These are phyloP conservation scores for Hortaea sp. DNA, from an alignment of 2,329 filamentous ascomycete species.

Conservation along the genomic window DNA sequence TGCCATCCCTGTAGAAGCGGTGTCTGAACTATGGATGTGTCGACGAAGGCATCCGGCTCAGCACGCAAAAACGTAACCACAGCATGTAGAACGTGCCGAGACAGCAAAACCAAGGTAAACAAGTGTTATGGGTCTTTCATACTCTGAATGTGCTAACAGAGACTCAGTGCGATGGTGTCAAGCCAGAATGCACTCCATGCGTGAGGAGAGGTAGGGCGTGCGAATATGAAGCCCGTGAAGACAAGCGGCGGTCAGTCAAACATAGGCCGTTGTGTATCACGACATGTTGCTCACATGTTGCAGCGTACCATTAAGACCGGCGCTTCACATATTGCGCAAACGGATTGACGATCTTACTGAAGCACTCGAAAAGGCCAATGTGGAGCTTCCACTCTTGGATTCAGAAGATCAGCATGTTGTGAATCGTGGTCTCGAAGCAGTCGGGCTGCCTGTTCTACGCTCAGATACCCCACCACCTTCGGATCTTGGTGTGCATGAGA, in stretches of 20 bases:
- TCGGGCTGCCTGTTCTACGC: background rate
- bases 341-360: background rate
- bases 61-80: constrained; percentile 11
- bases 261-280: background rate
- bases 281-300: background rate
- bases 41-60: background rate
- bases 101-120: constrained; percentile 10
- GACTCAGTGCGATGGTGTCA: constrained; percentile 9
- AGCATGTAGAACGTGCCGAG: constrained; percentile 10
- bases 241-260: constrained; percentile 20
- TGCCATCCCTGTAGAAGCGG: too few species aligned
- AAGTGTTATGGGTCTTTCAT: too few species aligned
- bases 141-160: too few species aligned
- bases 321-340: background rate
- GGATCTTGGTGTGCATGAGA: too few species aligned
- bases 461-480: background rate
- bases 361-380: background rate
- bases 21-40: background rate
- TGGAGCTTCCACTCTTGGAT: background rate
- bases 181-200: constrained; percentile 14
- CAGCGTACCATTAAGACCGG: background rate
- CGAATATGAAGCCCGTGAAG: constrained; percentile 18
- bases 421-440: constrained; percentile 21
- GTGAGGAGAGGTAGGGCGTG: constrained; percentile 15
- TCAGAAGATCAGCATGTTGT: constrained; percentile 28